Percentiles rank a stretch among this genome's conserved stretches.
Evolutionary conservation across 2,329 filamentous ascomycete species (phyloP).

Genomic region (Biscogniauxia sp.): DNA sequence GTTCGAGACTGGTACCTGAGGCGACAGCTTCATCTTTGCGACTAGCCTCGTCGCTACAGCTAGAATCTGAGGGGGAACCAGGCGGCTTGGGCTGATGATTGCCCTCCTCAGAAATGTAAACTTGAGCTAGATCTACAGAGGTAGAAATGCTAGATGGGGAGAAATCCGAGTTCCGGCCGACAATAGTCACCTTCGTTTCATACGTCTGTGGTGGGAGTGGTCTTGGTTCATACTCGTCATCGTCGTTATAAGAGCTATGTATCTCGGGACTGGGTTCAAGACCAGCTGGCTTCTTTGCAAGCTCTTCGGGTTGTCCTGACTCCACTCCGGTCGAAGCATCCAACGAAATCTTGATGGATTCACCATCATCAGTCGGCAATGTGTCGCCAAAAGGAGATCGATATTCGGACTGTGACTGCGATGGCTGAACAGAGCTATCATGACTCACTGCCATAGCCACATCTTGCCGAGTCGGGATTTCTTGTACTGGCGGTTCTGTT

Average conservation of each 20-base stretch:
- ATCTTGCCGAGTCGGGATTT: slow-evolving; percentile 24
- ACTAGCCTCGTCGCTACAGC: slow-evolving; percentile 8
- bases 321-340: slow-evolving; percentile 33
- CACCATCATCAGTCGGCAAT: slow-evolving; percentile 33
- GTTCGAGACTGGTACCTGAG: slow-evolving; percentile 27
- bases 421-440: slow-evolving; percentile 24
- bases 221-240: slow-evolving; percentile 40
- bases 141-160: slow-evolving; percentile 10
- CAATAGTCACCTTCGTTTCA: slow-evolving; percentile 49
- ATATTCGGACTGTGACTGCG: slow-evolving; percentile 41
- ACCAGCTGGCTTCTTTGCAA: slow-evolving; percentile 28
- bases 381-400: slow-evolving; percentile 52
- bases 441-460: slow-evolving; percentile 18
- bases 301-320: slow-evolving; percentile 20
- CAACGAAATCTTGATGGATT: slow-evolving; percentile 41
- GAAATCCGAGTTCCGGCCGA: slow-evolving; percentile 45
- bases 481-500: slow-evolving; percentile 48
- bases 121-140: slow-evolving; percentile 1
- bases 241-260: slow-evolving; percentile 35
- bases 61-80: slow-evolving; percentile 6
- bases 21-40: slow-evolving; percentile 22
- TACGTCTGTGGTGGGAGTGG: slow-evolving; percentile 39
- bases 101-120: slow-evolving; percentile 7
- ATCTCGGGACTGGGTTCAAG: slow-evolving; percentile 22
- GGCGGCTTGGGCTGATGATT: slow-evolving; percentile 12